Conservation (phyloP, 2,329 filamentous ascomycete genomes). For the Emergomyces pasteurianus region DNA sequence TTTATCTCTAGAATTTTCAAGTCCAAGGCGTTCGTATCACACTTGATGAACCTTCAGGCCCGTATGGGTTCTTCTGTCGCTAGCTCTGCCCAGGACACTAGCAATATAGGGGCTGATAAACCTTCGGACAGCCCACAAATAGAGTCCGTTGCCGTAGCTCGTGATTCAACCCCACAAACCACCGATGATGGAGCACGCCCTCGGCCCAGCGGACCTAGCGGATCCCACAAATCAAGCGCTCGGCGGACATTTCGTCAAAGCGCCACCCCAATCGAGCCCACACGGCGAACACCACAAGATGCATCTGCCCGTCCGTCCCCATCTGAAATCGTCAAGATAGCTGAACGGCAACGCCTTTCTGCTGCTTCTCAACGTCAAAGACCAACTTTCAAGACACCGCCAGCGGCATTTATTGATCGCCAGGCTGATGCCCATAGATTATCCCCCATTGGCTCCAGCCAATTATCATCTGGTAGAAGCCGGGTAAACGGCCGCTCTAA, state of each 20-base stretch:
- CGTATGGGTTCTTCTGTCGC: background rate
- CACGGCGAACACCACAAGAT: background rate
- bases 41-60: background rate
- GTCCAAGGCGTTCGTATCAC: background rate
- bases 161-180: background rate
- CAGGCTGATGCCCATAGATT: constrained; percentile 23
- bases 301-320: background rate
- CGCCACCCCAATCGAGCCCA: background rate
- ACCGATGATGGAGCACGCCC: background rate
- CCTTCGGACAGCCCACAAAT: background rate
- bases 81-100: background rate
- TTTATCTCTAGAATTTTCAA: background rate
- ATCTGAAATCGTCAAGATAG: background rate
- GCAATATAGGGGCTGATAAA: background rate
- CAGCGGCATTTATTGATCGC: constrained; percentile 24
- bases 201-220: background rate
- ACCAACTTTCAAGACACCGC: background rate
- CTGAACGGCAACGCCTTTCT: background rate
- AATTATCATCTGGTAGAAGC: background rate
- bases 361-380: constrained; percentile 4
- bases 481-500: constrained; percentile 8
- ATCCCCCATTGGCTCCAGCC: constrained; percentile 20
- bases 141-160: background rate
- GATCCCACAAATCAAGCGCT: background rate
- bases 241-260: background rate